phyloP scores from a whole-genome alignment of 148 eudicot genomes.

The Spergularia marina region DNA sequence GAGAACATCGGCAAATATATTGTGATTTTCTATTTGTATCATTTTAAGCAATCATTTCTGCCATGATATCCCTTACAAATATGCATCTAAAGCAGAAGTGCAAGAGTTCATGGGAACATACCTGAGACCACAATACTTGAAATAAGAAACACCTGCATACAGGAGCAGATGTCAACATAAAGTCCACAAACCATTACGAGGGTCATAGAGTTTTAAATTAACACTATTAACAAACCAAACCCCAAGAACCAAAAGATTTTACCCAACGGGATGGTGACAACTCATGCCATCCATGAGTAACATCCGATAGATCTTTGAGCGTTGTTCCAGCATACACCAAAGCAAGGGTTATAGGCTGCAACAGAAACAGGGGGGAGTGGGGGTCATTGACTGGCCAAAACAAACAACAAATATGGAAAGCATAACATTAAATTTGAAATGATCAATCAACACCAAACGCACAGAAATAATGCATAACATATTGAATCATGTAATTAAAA shows the following conservation, averaged over 20 bases:
- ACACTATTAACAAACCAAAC: not conserved
- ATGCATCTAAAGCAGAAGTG: conserved; percentile 1
- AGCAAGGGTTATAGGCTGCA: conserved; percentile 87
- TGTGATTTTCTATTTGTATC: not conserved
- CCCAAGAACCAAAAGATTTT: conserved; percentile 28
- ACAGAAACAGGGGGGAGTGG: conserved; percentile 14
- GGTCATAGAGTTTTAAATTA: not conserved
- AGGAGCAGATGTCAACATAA: conserved; percentile 25
- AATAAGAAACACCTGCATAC: conserved; percentile 62
- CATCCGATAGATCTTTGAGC: conserved; percentile 88
- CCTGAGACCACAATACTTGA: conserved; percentile 71
- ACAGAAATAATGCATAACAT: too few relatives aligned
- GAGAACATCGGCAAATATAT: not conserved
- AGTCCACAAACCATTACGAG: not conserved
- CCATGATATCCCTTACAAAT: not conserved
- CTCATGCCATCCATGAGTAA: conserved; percentile 87
- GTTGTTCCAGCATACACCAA: conserved; percentile 91
- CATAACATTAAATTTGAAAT: not conserved
- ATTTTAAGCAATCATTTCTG: not conserved
- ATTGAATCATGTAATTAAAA: too few relatives aligned
- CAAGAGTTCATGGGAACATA: conserved; percentile 25
- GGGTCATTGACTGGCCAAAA: conserved; percentile 3
- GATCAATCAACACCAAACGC: too few relatives aligned
- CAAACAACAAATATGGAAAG: not conserved
- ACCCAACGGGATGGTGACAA: conserved; percentile 78